Evolutionary conservation across 2,329 filamentous ascomycete genomes (phyloP).

Genomic region (Knufia fluminis): DNA sequence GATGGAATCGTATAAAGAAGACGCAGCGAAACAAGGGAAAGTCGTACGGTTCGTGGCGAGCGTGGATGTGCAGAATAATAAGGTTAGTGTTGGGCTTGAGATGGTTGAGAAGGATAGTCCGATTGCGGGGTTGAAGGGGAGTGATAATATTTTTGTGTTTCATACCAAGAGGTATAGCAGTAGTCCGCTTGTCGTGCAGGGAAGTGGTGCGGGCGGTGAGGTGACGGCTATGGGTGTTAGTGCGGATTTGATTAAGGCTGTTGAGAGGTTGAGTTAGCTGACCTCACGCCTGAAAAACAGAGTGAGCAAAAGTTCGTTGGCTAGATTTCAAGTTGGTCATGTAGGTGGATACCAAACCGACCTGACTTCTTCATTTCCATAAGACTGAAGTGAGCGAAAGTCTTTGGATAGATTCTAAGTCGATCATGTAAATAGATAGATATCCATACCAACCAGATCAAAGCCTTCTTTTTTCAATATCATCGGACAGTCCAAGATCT

Average conservation of each 20-base stretch:
- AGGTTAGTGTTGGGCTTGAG: conserved; percentile 86
- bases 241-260: conserved; percentile 81
- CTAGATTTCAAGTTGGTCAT: too few relatives aligned
- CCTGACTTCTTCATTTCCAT: too few relatives aligned
- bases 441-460: too few relatives aligned
- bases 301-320: too few relatives aligned
- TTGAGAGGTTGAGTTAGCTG: conserved; percentile 51
- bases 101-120: conserved; percentile 80
- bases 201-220: conserved; percentile 85
- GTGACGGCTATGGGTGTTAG: conserved; percentile 98
- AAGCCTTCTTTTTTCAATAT: too few relatives aligned
- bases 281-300: too few relatives aligned
- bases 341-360: too few relatives aligned
- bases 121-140: conserved; percentile 90
- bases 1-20: conserved; percentile 81
- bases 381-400: too few relatives aligned
- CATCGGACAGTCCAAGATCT: too few relatives aligned
- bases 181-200: conserved; percentile 89
- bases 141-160: conserved; percentile 98
- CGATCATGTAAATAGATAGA: too few relatives aligned
- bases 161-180: conserved; percentile 89
- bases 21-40: conserved; percentile 78
- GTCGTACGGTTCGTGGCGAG: conserved; percentile 91
- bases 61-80: conserved; percentile 70
- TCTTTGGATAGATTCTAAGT: too few relatives aligned